Evolutionary conservation across 2,329 filamentous ascomycete genomes (phyloP), one percentile per base, ranked within the genome.

Genomic region (Thelonectria blattea): DNA sequence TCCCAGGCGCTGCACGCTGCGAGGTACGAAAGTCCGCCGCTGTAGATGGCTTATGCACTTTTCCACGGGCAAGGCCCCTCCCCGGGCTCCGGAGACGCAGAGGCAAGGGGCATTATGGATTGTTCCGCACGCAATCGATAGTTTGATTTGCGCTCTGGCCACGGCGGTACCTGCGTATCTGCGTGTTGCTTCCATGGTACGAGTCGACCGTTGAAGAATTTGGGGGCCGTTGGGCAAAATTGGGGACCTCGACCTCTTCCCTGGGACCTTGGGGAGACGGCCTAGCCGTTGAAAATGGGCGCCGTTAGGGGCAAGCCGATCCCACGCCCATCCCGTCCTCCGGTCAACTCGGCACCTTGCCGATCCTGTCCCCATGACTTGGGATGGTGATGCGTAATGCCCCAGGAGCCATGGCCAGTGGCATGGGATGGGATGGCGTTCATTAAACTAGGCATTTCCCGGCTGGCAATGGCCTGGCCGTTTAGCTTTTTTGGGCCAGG

Each of bases 121-220:
- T 30, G 52, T 46, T 46, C 52, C 47, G 58, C 55, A 58, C 15
- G 49, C 49, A 58, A 51, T 64, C 58, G 58, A 65, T 65, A 60
- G 48, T 58, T 37, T 62, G 45, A 53, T 24, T 6, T 56, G 64
- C 58, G 64, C 59, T 62, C 48, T 61, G 58, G 30, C 55, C 56
- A 61, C 55, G 56, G 54, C 56, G 56, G 64, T 64, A 64, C 58
- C 68, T 30, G 27, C 61, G 65, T 68, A 69, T 61, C 67, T 70
- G 61, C 65, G 27, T 9, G 68, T 68, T 60, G 66, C 64, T 5
- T 50, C 41, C 47, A 37, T 37, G 34, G 12, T 15, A 37, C 15
- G 34, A 14, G 58, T 45, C 48, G 50, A 30, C 56, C 58, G 54
- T 65, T 68, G 63, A 53, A 22, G 24, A 22, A 30, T n/a, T 47